These are phyloP conservation scores for Albugo laibachii DNA, from an alignment of 352 stramenopile genomes.

Conservation along the genomic window DNA sequence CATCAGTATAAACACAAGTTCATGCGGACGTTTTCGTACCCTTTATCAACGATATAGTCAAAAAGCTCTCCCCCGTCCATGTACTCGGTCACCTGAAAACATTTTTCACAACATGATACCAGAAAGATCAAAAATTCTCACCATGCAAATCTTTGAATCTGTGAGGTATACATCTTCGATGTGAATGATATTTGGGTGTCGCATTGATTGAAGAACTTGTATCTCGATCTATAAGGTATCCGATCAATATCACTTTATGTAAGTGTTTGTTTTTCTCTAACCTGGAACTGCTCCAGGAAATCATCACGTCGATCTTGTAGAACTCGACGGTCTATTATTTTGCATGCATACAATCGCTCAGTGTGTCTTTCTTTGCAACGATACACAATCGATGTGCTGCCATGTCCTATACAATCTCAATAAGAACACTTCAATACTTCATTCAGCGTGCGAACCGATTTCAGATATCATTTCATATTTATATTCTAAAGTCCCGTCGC, in stretches of 20 bases:
- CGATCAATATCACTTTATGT: not conserved
- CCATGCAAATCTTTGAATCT: constrained; percentile 74
- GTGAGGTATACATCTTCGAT: constrained; percentile 77
- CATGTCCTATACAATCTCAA: constrained; percentile 22
- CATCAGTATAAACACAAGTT: not conserved
- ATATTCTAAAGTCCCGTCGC: constrained; percentile 39
- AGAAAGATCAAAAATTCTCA: constrained; percentile 8
- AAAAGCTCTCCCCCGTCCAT: constrained; percentile 79
- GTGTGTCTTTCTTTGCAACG: constrained; percentile 45
- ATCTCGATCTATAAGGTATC: constrained; percentile 39
- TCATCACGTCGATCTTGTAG: constrained; percentile 58
- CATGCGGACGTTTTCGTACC: constrained; percentile 10
- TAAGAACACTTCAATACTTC: not conserved
- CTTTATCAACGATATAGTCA: constrained; percentile 81
- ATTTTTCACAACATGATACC: constrained; percentile 1
- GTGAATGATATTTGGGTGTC: constrained; percentile 81
- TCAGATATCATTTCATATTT: constrained; percentile 72
- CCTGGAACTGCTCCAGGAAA: constrained; percentile 76
- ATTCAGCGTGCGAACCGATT: constrained; percentile 28
- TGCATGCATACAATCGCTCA: constrained; percentile 43
- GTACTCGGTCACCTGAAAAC: constrained; percentile 62
- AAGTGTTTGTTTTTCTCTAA: constrained; percentile 7
- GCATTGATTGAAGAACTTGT: constrained; percentile 77
- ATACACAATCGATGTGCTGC: constrained; percentile 72
- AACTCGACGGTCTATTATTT: constrained; percentile 71